A percentile compares a stretch with the other conserved stretches of the same genome.
Conservation (phyloP, 2,329 filamentous ascomycete species). For the Aureobasidium vineae region DNA sequence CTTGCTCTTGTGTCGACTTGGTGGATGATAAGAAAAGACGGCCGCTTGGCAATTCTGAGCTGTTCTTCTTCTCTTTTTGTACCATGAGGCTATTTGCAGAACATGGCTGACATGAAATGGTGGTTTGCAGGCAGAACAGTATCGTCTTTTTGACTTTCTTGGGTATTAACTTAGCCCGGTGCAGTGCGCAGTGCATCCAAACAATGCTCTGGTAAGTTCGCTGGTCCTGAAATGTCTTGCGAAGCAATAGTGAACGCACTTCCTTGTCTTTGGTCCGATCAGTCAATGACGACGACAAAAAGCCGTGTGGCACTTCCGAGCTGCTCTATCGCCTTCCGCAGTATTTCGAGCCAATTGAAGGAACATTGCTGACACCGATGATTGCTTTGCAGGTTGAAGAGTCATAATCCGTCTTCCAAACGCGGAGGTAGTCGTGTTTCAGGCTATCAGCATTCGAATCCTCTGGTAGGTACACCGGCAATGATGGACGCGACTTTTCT, state of each 20-base stretch:
- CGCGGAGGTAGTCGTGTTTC: background rate
- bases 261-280: background rate
- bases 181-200: background rate
- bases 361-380: background rate
- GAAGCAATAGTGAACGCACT: background rate
- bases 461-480: no score
- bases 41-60: background rate
- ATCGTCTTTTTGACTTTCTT: background rate
- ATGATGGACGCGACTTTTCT: no score
- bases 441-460: background rate
- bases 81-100: background rate
- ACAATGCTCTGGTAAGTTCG: background rate
- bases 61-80: background rate
- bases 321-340: no score
- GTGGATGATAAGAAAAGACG: background rate
- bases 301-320: background rate
- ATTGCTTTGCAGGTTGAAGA: background rate
- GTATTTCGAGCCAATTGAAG: background rate
- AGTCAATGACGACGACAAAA: background rate
- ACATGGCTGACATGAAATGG: background rate
- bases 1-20: constrained; percentile 5
- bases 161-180: background rate
- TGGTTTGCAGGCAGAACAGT: background rate
- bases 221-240: background rate
- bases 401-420: background rate